Base-by-base conservation (phyloP, 352 stramenopile genomes). In the Pythium diclinum region DNA sequence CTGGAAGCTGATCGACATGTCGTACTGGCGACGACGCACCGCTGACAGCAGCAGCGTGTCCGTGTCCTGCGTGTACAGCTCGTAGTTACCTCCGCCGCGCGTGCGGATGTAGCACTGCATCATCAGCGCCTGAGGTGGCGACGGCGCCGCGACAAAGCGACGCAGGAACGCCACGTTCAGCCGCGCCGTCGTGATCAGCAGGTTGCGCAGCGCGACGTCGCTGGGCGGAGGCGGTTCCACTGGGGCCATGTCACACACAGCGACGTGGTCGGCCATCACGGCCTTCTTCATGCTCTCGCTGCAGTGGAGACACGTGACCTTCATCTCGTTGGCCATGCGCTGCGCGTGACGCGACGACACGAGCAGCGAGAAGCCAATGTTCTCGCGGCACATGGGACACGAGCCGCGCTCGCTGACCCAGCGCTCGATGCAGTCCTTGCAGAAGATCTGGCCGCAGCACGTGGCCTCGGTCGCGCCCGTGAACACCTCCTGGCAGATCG, bases 91-190 rank as follows among this genome's bases (percentile, higher is more conserved):
- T 23, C 83, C 82, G 33, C 85, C 83, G 4, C 82, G 83, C 10
- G 85, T 92, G 61, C 85, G 83, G 59, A 94, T 94, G 77, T 94
- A 94, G 73, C 85, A 94, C 74, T 94, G 85, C 80, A 85, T 94
- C 78, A 91, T 88, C 2, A 89, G 68, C 53, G 85, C 74, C 56
- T 84, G 71, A 0, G 78, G 80, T 0, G 83, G 83, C 48, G 80
- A 78, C 16, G 85, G 82, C 4, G 78, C 69, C 59, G 79, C 68
- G 19, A 92, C 65, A 57, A 92, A 94, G 6, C 79, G 72, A 7
- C 73, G 63, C 59, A 94, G 54, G 21, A 81, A 87, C 14, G 67
- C 25, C 16, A 65, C 69, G 64, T 84, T 91, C 3, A 90, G 52
- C 44, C 85, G 77, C 10, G 83, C 85, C 0, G 82, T 87, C 2